Evolutionary conservation across 1,284 basidiomycete genomes (phyloP).

Genomic region (Irpex rosettiformis): DNA sequence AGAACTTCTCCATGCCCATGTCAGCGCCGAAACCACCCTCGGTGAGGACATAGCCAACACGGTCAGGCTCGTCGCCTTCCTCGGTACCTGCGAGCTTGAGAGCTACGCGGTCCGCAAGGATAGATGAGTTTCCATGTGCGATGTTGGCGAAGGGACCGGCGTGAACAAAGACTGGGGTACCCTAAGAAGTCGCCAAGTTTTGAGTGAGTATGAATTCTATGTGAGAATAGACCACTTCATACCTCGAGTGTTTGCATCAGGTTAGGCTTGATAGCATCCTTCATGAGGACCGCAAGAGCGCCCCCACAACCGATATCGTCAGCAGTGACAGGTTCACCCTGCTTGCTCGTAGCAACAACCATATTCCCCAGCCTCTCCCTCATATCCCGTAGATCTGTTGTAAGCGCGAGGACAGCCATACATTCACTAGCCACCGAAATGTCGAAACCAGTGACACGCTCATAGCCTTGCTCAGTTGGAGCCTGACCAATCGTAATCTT

Average conservation of each 20-base stretch:
- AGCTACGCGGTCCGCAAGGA: conserved; percentile 94
- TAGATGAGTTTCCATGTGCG: conserved; percentile 98
- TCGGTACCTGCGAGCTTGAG: conserved; percentile 98
- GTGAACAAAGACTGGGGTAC: conserved; percentile 98
- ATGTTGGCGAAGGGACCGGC: conserved; percentile 99
- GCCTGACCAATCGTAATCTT: conserved; percentile 93
- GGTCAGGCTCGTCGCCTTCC: conserved; percentile 78
- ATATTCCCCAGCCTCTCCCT: conserved; percentile 87
- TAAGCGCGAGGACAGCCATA: conserved; percentile 96
- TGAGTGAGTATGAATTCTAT: not conserved
- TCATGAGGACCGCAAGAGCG: conserved; percentile 96
- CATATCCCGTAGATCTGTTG: conserved; percentile 90
- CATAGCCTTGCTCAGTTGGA: conserved; percentile 87
- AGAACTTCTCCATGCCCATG: conserved; percentile 99
- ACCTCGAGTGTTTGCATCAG: conserved; percentile 97
- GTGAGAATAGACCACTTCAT: conserved; percentile 12
- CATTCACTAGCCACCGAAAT: conserved; percentile 97
- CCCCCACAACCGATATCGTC: conserved; percentile 97
- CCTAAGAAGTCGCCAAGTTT: conserved; percentile 37
- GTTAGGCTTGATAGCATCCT: conserved; percentile 99
- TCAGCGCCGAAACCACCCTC: conserved; percentile 99
- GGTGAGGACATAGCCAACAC: conserved; percentile 93
- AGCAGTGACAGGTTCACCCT: conserved; percentile 90
- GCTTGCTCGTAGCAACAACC: conserved; percentile 96
- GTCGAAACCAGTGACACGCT: conserved; percentile 91